Evolutionary conservation across 768 basidiomycete genomes (phyloP).

Genomic region (Roridomyces roridus): DNA sequence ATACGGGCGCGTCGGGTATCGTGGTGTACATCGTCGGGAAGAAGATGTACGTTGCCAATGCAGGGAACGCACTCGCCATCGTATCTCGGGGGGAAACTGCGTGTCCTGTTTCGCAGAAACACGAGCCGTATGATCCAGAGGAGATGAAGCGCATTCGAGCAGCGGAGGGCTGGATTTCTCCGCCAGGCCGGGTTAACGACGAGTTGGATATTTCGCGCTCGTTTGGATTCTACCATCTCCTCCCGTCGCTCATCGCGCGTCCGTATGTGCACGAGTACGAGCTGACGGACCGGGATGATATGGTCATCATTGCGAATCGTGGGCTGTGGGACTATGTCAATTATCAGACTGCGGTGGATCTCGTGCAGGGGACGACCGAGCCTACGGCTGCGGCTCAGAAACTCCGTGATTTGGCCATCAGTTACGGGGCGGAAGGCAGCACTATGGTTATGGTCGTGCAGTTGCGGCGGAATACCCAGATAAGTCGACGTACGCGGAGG

Average conservation of each 20-base stretch:
- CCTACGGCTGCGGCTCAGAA: constrained; percentile 92
- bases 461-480: neutral
- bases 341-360: constrained; percentile 95
- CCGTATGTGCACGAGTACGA: constrained; percentile 77
- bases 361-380: constrained; percentile 60
- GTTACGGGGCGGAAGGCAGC: constrained; percentile 93
- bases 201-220: constrained; percentile 91
- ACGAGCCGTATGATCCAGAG: constrained; percentile 86
- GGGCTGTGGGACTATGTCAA: constrained; percentile 95
- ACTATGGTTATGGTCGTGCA: constrained; percentile 93
- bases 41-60: constrained; percentile 89
- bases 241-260: constrained; percentile 89
- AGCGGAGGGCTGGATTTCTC: constrained; percentile 95
- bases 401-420: constrained; percentile 94
- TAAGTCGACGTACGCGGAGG: neutral
- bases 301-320: constrained; percentile 93
- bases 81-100: constrained; percentile 82
- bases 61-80: constrained; percentile 87
- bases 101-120: constrained; percentile 74
- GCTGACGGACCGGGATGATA: constrained; percentile 87
- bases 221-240: constrained; percentile 90
- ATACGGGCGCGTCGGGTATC: constrained; percentile 77
- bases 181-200: constrained; percentile 89
- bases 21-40: constrained; percentile 84
- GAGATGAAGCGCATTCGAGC: constrained; percentile 89